phyloP scores from a whole-genome alignment of 2,329 filamentous ascomycete species.

The Phoma sp. region DNA sequence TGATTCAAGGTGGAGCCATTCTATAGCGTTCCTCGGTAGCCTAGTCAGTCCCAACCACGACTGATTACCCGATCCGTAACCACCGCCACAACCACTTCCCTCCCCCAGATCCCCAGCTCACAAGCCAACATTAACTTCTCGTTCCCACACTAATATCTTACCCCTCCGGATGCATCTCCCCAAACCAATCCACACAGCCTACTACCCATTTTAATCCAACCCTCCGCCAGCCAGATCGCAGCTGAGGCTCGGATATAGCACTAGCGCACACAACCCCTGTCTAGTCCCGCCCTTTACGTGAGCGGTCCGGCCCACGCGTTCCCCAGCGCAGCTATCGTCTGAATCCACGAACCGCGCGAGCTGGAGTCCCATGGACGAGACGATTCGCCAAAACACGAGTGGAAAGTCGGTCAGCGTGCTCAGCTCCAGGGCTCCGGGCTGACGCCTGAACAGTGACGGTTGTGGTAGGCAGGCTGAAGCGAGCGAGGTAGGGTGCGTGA shows the following conservation, averaged over 20 bases:
- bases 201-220: neutral
- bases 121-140: neutral
- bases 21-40: too few relatives aligned
- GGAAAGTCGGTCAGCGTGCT: neutral
- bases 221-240: slow-evolving; percentile 12
- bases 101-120: neutral
- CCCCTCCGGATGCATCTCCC: neutral
- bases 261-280: slow-evolving; percentile 3
- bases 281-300: slow-evolving; percentile 3
- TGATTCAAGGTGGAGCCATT: too few relatives aligned
- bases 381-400: neutral
- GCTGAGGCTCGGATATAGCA: slow-evolving; percentile 4
- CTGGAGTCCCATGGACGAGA: too few relatives aligned
- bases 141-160: neutral
- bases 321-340: neutral
- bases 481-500: neutral
- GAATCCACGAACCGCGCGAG: neutral
- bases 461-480: neutral
- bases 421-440: neutral
- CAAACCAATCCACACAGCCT: slow-evolving; percentile 8
- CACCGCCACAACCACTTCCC: too few relatives aligned
- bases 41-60: too few relatives aligned
- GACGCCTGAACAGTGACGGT: neutral
- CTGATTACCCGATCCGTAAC: too few relatives aligned
- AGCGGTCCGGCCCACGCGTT: slow-evolving; percentile 2